Conservation (phyloP, 345 rosid genomes). For the Brassica cretica region DNA sequence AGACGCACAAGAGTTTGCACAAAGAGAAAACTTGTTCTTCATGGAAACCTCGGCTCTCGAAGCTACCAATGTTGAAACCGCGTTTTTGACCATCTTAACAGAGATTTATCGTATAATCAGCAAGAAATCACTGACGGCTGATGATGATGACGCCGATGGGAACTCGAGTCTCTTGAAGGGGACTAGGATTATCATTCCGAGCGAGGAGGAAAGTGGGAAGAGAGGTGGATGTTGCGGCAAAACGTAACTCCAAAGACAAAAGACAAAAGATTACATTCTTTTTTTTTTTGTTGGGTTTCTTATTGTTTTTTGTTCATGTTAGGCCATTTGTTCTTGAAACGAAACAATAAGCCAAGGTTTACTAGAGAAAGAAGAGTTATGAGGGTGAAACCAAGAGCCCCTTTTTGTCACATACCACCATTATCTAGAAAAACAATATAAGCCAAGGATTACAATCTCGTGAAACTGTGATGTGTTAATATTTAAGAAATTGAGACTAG, state of each 20-base stretch:
- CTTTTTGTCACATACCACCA: not conserved
- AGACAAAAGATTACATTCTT: not conserved
- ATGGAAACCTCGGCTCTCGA: conserved; percentile 8
- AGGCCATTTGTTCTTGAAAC: not conserved
- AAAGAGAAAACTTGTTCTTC: conserved; percentile 5
- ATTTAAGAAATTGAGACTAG: no score
- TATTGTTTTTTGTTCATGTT: not conserved
- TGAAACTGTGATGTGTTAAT: no score
- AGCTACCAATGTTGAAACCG: not conserved
- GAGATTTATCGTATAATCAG: conserved; percentile 6
- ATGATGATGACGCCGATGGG: conserved; percentile 11
- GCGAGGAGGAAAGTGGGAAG: not conserved
- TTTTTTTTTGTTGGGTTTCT: not conserved
- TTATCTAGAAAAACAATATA: no score
- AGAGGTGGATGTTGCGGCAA: conserved; percentile 13
- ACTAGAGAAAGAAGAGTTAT: not conserved
- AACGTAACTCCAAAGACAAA: not conserved
- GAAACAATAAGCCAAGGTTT: not conserved
- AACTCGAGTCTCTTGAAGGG: not conserved
- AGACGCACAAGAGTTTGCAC: conserved; percentile 2
- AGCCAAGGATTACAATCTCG: no score
- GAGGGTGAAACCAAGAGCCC: not conserved
- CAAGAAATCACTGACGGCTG: not conserved
- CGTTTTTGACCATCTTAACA: conserved; percentile 1
- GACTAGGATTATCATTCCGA: not conserved